A percentile compares a stretch with the other conserved stretches of the same genome.
These are phyloP conservation scores for Neofusicoccum kwambonambiense DNA, from an alignment of 2,329 filamentous ascomycete species.

Conservation along the genomic window DNA sequence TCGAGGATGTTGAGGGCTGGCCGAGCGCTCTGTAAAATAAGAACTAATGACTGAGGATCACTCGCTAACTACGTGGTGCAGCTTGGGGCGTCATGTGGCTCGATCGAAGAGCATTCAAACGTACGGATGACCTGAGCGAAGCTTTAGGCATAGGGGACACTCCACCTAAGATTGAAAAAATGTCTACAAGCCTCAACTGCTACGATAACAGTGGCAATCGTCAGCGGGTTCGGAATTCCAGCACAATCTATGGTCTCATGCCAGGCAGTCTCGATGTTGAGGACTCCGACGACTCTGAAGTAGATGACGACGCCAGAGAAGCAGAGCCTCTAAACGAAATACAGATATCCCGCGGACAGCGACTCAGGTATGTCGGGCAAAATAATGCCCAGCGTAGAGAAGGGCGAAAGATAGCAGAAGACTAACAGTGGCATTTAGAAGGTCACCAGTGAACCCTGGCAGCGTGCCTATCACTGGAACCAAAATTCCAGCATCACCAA, in stretches of 20 bases:
- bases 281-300: neutral
- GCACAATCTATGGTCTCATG: neutral
- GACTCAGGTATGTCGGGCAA: neutral
- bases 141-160: neutral
- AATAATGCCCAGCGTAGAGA: neutral
- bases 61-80: neutral
- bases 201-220: conserved; percentile 7
- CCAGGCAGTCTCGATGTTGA: neutral
- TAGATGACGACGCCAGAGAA: neutral
- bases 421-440: neutral
- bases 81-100: conserved; percentile 39
- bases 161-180: neutral
- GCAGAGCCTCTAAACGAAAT: neutral
- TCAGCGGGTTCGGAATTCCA: conserved; percentile 3
- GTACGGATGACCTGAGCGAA: conserved; percentile 18
- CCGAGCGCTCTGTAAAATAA: no score
- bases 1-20: no score
- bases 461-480: neutral
- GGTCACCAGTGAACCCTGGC: neutral
- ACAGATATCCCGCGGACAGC: neutral
- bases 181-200: neutral
- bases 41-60: no score
- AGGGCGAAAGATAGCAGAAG: neutral
- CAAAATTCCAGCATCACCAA: conserved; percentile 28
- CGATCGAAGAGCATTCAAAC: conserved; percentile 34